phyloP scores from a whole-genome alignment of 1,139 yeast genomes.

The Sugiyamaella grinbergsii region DNA sequence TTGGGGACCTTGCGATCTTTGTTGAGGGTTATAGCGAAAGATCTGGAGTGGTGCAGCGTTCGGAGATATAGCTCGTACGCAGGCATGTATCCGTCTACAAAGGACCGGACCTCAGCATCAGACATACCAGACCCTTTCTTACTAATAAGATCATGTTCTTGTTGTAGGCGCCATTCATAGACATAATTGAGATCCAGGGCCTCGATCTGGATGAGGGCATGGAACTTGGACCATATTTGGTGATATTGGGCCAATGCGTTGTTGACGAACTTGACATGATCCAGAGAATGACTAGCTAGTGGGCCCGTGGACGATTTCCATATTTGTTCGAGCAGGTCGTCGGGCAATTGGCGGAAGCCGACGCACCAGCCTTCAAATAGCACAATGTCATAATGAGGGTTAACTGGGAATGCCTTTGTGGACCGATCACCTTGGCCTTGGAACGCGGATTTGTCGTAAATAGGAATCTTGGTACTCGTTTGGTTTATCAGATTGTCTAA shows the following conservation, averaged over 20 bases:
- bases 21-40: conserved; percentile 13
- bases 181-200: conserved; percentile 65
- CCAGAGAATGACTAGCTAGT: conserved; percentile 35
- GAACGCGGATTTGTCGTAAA: conserved; percentile 75
- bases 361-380: conserved; percentile 94
- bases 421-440: conserved; percentile 79
- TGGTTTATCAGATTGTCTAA: conserved; percentile 36
- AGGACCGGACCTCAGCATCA: conserved; percentile 62
- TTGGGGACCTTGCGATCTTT: conserved; percentile 18
- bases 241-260: conserved; percentile 52
- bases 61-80: conserved; percentile 63
- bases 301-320: conserved; percentile 22
- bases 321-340: conserved; percentile 35
- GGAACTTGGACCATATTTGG: conserved; percentile 59
- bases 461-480: conserved; percentile 53
- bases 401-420: conserved; percentile 31
- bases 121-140: conserved; percentile 74
- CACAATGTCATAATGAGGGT: conserved; percentile 58
- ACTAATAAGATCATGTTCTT: conserved; percentile 68
- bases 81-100: conserved; percentile 87
- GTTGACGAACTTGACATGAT: conserved; percentile 52
- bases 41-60: conserved; percentile 10
- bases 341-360: conserved; percentile 61
- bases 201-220: conserved; percentile 62
- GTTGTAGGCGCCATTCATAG: conserved; percentile 79